Evolutionary conservation across 225 moss, liverwort and hornwort genomes (phyloP).

Genomic region (Antitrichia curtipendula): DNA sequence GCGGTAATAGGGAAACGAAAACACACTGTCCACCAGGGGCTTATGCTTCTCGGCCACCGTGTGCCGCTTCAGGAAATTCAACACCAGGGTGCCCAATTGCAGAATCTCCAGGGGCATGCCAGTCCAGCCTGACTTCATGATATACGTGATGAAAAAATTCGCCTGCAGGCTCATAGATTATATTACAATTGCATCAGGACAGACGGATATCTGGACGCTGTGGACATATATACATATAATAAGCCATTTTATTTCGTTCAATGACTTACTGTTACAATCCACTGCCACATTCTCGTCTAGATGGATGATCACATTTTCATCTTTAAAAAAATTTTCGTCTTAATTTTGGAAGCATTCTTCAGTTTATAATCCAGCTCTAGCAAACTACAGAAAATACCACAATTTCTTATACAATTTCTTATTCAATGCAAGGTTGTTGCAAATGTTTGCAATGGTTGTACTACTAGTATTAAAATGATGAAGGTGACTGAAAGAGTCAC

Average conservation of each 20-base stretch:
- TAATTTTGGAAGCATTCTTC: neutral
- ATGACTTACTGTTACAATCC: neutral
- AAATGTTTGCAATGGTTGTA: neutral
- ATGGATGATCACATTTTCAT: neutral
- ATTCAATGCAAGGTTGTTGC: neutral
- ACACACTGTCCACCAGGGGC: slow-evolving; percentile 29
- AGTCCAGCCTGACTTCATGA: slow-evolving; percentile 91
- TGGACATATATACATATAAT: neutral
- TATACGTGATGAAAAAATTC: slow-evolving; percentile 84
- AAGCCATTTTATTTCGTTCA: neutral
- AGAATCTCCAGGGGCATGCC: slow-evolving; percentile 78
- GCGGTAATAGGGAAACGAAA: slow-evolving; percentile 58
- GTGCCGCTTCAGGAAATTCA: slow-evolving; percentile 63
- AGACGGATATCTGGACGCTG: neutral
- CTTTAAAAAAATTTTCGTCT: too few relatives aligned
- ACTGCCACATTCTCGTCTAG: neutral
- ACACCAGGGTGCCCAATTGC: slow-evolving; percentile 33
- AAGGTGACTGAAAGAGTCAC: neutral
- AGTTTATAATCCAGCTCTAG: neutral
- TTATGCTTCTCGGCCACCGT: slow-evolving; percentile 26
- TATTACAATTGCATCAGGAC: neutral
- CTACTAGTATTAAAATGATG: neutral
- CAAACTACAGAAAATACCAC: neutral
- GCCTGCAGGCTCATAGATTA: slow-evolving; percentile 29
- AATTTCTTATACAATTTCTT: neutral